Evolutionary conservation across 345 rosid genomes (phyloP).

Genomic region (Ceriops tagal): DNA sequence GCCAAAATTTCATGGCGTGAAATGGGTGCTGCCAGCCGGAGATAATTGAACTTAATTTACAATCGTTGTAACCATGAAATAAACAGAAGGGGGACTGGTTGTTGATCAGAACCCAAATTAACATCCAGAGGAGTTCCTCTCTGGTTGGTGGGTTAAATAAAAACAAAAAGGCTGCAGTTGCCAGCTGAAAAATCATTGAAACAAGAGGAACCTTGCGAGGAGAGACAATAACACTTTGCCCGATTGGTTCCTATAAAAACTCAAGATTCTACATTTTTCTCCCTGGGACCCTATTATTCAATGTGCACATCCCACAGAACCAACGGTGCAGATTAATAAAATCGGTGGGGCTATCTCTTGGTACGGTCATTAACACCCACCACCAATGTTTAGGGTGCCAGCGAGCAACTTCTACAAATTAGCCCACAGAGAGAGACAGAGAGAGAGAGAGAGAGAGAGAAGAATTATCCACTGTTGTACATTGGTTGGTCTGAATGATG

Average conservation of each 20-base stretch:
- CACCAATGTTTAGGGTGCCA: slow-evolving; percentile 30
- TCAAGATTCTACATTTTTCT: slow-evolving; percentile 16
- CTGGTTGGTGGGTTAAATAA: neutral
- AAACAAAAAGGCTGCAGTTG: neutral
- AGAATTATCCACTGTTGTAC: slow-evolving; percentile 46
- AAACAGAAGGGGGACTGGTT: no score
- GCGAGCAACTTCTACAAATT: neutral
- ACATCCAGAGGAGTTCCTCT: no score
- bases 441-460: slow-evolving; percentile 2
- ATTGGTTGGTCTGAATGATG: slow-evolving; percentile 60
- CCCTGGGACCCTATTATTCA: slow-evolving; percentile 37
- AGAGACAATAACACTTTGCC: neutral
- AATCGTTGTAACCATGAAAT: no score
- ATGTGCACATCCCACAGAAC: slow-evolving; percentile 30
- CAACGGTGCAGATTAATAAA: slow-evolving; percentile 33
- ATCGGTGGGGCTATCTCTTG: slow-evolving; percentile 6
- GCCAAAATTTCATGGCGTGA: no score
- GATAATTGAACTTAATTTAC: no score
- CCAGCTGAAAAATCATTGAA: neutral
- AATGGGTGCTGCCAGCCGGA: no score
- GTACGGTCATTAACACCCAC: slow-evolving; percentile 39
- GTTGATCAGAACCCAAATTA: no score
- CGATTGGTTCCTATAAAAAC: neutral
- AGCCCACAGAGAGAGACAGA: neutral
- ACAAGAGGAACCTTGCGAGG: neutral